A percentile compares a stretch with the other conserved stretches of the same genome.
Conservation (phyloP, 306 rosid species). For the Clitoria ternatea region DNA sequence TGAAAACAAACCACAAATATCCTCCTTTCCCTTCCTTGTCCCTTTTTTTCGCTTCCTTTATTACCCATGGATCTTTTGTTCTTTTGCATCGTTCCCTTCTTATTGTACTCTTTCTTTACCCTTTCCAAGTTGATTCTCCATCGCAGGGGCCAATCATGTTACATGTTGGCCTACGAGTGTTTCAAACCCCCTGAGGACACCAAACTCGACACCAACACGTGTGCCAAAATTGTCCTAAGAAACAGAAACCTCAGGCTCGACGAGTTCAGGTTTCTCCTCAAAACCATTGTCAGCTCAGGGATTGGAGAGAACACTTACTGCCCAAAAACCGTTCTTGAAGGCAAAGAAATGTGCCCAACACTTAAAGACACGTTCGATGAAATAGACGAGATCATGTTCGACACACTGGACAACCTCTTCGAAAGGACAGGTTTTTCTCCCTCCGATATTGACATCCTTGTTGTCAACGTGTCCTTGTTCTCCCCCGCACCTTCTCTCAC, state of each 20-base stretch:
- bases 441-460: constrained; percentile 56
- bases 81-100: constrained; percentile 31
- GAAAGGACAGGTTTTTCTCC: constrained; percentile 45
- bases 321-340: constrained; percentile 57
- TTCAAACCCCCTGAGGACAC: constrained; percentile 56
- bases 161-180: constrained; percentile 75
- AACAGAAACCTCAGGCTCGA: constrained; percentile 67
- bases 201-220: constrained; percentile 39
- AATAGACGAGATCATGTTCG: constrained; percentile 65
- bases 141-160: constrained; percentile 52
- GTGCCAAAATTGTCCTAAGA: constrained; percentile 41
- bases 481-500: constrained; percentile 73
- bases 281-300: constrained; percentile 69
- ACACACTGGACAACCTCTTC: constrained; percentile 68
- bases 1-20: constrained; percentile 1
- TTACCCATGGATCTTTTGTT: constrained; percentile 42
- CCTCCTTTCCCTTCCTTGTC: background rate
- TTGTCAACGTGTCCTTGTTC: constrained; percentile 79
- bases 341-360: constrained; percentile 41
- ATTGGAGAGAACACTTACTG: constrained; percentile 74
- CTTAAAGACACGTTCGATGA: constrained; percentile 45
- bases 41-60: background rate
- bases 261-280: constrained; percentile 54
- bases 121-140: constrained; percentile 35
- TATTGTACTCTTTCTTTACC: constrained; percentile 29